phyloP scores from a whole-genome alignment of 129 eudicot genomes.

The Erigeron canadensis region DNA sequence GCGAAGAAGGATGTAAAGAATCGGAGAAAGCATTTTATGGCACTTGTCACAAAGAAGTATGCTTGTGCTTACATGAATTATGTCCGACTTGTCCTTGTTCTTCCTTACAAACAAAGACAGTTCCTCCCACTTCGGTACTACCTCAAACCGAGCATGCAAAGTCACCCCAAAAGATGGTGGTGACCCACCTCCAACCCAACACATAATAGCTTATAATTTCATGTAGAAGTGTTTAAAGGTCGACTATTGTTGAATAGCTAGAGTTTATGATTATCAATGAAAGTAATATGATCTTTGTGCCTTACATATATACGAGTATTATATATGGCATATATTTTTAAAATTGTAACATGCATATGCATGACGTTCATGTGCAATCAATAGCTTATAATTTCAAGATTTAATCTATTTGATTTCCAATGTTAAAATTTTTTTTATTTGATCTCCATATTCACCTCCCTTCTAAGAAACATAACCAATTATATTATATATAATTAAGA shows the following conservation, averaged over 20 bases:
- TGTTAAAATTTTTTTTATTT: too few relatives aligned
- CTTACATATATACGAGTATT: not conserved
- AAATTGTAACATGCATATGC: not conserved
- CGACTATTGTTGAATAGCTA: not conserved
- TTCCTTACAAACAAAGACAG: not conserved
- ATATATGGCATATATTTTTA: too few relatives aligned
- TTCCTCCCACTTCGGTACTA: not conserved
- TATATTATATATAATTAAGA: too few relatives aligned
- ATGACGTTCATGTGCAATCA: not conserved
- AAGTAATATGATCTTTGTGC: not conserved
- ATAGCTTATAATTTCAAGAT: not conserved
- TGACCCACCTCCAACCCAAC: too few relatives aligned
- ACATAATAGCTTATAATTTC: not conserved
- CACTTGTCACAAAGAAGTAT: conserved; percentile 2
- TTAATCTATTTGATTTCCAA: too few relatives aligned
- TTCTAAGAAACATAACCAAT: too few relatives aligned
- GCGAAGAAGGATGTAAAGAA: conserved; percentile 11
- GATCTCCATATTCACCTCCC: too few relatives aligned
- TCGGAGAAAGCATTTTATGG: conserved; percentile 20
- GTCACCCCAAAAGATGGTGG: too few relatives aligned
- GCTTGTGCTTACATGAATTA: conserved; percentile 26
- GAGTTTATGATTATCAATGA: conserved; percentile 12
- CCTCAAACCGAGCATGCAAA: too few relatives aligned
- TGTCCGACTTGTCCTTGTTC: not conserved
- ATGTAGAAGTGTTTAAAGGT: not conserved